Conservation (phyloP, 2,329 filamentous ascomycete species). For the Setomelanomma holmii region DNA sequence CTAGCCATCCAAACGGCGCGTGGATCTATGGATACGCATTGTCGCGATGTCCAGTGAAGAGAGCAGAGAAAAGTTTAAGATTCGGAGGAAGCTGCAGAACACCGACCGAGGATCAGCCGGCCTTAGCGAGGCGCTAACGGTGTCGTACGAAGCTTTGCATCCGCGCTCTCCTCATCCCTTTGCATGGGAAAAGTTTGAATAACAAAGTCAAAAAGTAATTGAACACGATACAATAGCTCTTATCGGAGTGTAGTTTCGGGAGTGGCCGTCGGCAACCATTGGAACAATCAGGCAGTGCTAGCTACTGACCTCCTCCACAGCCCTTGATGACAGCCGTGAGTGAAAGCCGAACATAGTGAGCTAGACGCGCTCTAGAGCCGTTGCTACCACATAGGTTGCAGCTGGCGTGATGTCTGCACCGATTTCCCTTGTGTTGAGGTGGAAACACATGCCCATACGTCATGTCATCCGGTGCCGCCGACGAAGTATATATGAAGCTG, state of each 20-base stretch:
- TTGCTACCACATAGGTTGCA: background rate
- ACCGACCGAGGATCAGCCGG: constrained; percentile 2
- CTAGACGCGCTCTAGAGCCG: background rate
- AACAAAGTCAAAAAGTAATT: no score
- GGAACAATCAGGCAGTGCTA: no score
- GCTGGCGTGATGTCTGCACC: background rate
- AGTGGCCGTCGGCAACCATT: no score
- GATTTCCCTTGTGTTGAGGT: background rate
- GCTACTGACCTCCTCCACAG: no score
- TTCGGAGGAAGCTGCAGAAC: background rate
- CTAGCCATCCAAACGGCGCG: background rate
- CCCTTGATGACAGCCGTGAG: no score
- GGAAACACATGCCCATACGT: background rate
- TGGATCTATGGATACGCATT: background rate
- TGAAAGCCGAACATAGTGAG: background rate
- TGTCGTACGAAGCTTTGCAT: no score
- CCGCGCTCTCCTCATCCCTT: no score
- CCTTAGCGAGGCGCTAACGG: constrained; percentile 5
- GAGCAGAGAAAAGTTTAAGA: constrained; percentile 2
- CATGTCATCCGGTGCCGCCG: background rate
- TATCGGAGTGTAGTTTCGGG: no score
- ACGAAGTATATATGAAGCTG: background rate
- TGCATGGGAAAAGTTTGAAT: no score
- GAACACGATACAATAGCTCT: no score
- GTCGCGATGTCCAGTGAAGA: background rate